These are phyloP conservation scores for Actinomortierella ambigua DNA, from an alignment of 371 early-diverging fungal genomes.

Conservation along the genomic window DNA sequence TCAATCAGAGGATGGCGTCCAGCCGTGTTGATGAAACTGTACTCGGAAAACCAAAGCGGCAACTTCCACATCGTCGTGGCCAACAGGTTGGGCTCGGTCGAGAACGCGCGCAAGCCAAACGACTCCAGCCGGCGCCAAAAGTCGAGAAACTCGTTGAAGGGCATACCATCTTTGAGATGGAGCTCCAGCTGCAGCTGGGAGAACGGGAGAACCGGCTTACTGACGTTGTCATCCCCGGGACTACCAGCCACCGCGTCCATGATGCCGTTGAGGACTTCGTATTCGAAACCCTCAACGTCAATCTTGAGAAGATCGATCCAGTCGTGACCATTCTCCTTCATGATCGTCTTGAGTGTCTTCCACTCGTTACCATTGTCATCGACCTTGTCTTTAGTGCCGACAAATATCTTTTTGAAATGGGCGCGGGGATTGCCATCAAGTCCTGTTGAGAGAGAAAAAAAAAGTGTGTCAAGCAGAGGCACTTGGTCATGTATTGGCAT, in stretches of 20 bases:
- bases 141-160: neutral
- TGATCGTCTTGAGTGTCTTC: slow-evolving; percentile 5
- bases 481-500: too few relatives aligned
- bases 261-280: neutral
- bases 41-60: too few relatives aligned
- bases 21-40: slow-evolving; percentile 5
- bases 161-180: neutral
- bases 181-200: slow-evolving; percentile 10
- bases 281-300: slow-evolving; percentile 16
- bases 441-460: neutral
- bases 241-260: slow-evolving; percentile 4
- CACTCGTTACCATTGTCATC: neutral
- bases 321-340: slow-evolving; percentile 11
- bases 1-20: neutral
- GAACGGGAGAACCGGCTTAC: slow-evolving; percentile 1
- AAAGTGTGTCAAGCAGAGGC: neutral
- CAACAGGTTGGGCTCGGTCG: slow-evolving; percentile 9
- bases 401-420: slow-evolving; percentile 5
- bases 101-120: slow-evolving; percentile 9
- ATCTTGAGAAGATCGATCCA: slow-evolving; percentile 15
- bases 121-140: slow-evolving; percentile 13
- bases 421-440: slow-evolving; percentile 3
- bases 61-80: neutral
- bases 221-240: too few relatives aligned
- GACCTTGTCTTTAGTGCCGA: neutral